These are phyloP conservation scores for Tricholoma matsutake DNA, from an alignment of 768 basidiomycete species.

Conservation along the genomic window DNA sequence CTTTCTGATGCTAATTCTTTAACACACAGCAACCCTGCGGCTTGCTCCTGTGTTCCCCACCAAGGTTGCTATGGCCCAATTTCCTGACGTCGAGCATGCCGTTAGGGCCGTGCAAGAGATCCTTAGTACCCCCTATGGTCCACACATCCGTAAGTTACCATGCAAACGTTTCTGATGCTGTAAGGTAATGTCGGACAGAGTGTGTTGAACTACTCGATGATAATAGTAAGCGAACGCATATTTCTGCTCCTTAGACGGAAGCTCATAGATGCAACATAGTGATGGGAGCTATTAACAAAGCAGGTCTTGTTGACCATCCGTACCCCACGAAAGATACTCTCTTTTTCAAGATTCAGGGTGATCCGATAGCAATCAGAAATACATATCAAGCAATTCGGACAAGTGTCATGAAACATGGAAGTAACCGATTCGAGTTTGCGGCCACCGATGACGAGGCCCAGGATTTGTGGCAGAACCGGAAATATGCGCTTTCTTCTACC, in stretches of 20 bases:
- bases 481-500: conserved; percentile 76
- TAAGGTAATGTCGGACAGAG: conserved; percentile 41
- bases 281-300: conserved; percentile 75
- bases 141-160: conserved; percentile 63
- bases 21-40: conserved; percentile 65
- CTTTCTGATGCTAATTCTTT: neutral
- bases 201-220: conserved; percentile 88
- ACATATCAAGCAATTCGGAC: conserved; percentile 56
- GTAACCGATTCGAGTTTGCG: conserved; percentile 69
- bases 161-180: neutral
- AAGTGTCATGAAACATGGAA: conserved; percentile 67
- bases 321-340: conserved; percentile 76
- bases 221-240: conserved; percentile 40
- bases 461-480: conserved; percentile 81
- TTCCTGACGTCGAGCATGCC: conserved; percentile 74
- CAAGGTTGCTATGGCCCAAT: conserved; percentile 85
- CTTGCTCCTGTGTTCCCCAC: conserved; percentile 80
- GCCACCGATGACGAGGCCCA: conserved; percentile 72
- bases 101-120: conserved; percentile 83
- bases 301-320: conserved; percentile 54
- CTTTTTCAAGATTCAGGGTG: conserved; percentile 92
- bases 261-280: conserved; percentile 35
- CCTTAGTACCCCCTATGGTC: conserved; percentile 60
- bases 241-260: neutral
- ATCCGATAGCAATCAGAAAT: conserved; percentile 51